phyloP scores from a whole-genome alignment of 1,284 basidiomycete genomes.

The Tremellales sp. region DNA sequence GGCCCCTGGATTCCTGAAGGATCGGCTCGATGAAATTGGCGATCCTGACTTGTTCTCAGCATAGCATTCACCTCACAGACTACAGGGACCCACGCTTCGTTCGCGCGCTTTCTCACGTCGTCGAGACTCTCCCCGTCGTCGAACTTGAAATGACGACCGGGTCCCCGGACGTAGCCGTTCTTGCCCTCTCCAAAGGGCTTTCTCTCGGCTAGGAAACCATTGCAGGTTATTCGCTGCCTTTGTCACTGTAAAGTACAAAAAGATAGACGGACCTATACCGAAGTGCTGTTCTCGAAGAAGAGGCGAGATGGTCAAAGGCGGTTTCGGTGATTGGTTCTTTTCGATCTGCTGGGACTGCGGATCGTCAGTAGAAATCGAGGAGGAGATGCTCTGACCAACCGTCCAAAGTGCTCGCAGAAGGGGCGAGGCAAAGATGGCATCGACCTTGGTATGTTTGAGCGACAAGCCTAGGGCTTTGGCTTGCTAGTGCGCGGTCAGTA shows the following conservation, averaged over 20 bases:
- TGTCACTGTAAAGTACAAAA: no score
- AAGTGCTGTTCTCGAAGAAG: slow-evolving; percentile 48
- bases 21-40: slow-evolving; percentile 41
- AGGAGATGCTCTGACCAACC: slow-evolving; percentile 17
- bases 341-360: slow-evolving; percentile 46
- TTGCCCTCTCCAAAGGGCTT: slow-evolving; percentile 38
- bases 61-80: background rate
- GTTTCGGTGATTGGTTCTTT: slow-evolving; percentile 32
- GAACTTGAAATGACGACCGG: slow-evolving; percentile 40
- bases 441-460: slow-evolving; percentile 58
- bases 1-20: slow-evolving; percentile 27
- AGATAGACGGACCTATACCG: slow-evolving; percentile 32
- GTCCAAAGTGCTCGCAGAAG: slow-evolving; percentile 64
- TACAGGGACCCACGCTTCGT: slow-evolving; percentile 38
- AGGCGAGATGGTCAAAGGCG: slow-evolving; percentile 32
- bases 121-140: slow-evolving; percentile 44
- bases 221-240: background rate
- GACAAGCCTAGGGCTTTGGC: slow-evolving; percentile 69
- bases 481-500: slow-evolving; percentile 56
- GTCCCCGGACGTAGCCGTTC: slow-evolving; percentile 31
- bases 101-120: slow-evolving; percentile 44
- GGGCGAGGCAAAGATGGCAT: slow-evolving; percentile 72
- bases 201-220: slow-evolving; percentile 26
- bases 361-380: slow-evolving; percentile 7
- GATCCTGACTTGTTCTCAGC: slow-evolving; percentile 23